Evolutionary conservation across 177 flowering plant species (phyloP), one percentile per base, ranked within the genome.

Genomic region (Vitis hybrid): DNA sequence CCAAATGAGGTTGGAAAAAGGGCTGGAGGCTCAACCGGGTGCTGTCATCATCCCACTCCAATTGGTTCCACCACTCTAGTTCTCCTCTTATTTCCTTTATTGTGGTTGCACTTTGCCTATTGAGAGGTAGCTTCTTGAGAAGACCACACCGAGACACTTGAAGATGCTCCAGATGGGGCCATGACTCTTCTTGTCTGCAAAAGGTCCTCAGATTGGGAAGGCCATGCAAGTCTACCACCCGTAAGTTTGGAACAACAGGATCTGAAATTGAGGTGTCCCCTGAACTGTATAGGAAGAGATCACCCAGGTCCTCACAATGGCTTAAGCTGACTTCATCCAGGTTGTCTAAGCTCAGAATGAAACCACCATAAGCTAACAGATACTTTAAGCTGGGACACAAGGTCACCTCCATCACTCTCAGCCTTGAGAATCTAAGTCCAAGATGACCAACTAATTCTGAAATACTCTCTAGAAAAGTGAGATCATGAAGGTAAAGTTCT

Each of bases 41-140:
- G 12, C 4, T 13, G 2, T 27, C 48, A 9, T n/a, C 19, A 57
- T 61, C 70, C 65, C 56, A 66, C 12, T 67, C 17, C 19, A 56
- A 11, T 9, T 35, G 13, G 60, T 30, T 57, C 76, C 76, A 68
- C 76, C 76, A 73, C n/a, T 24, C 21, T 10, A 0, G 24, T 11
- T 68, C 67, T 30, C 72, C 72, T 13, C 3, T 63, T 21, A 73
- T 73, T 32, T 68, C 68, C 11, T 35, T 24, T 11, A 68, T 17
- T 18, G 57, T 27, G 1, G 3, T 30, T 56, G 66, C 56, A 61
- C 48, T 66, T 12, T 54, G 56, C 4, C n/a, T 10, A 11, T 52
- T 6, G 19, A 72, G 66, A 59, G 70, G 70, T 10, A 66, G 65
- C 66, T 60, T 66, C 52, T 14, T 17, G 2, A 73, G 32, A 15